Evolutionary conservation across 768 basidiomycete species (phyloP).

Genomic region (Tephrocybe rancida): DNA sequence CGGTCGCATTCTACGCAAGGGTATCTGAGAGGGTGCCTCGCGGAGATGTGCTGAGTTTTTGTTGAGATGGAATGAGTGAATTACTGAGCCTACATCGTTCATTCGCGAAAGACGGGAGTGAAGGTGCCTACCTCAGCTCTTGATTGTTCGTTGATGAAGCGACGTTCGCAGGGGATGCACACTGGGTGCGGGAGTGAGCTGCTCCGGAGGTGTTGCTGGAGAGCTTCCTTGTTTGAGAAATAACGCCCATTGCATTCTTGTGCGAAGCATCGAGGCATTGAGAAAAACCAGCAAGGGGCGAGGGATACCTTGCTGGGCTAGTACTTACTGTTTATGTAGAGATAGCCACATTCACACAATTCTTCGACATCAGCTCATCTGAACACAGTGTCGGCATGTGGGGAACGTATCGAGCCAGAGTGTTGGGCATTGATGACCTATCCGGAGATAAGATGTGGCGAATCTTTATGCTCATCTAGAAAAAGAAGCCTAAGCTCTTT

Average conservation of each 20-base stretch:
- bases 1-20: slow-evolving; percentile 2
- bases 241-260: slow-evolving; percentile 3
- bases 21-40: slow-evolving; percentile 7
- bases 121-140: slow-evolving; percentile 6
- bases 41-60: slow-evolving; percentile 11
- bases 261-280: slow-evolving; percentile 15
- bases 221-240: slow-evolving; percentile 13
- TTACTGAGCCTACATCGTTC: too few species aligned
- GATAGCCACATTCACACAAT: too few species aligned
- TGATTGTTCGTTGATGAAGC: slow-evolving; percentile 10
- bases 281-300: background rate
- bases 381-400: background rate
- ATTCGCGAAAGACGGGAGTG: background rate
- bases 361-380: too few species aligned
- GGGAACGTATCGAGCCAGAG: background rate
- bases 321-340: background rate
- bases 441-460: too few species aligned
- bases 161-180: slow-evolving; percentile 6
- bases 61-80: too few species aligned
- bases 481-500: too few species aligned
- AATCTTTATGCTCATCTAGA: too few species aligned
- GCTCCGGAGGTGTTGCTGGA: slow-evolving; percentile 12
- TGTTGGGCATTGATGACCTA: background rate
- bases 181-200: slow-evolving; percentile 5
- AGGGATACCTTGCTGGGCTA: too few species aligned